Conservation (phyloP, 208 protist genomes). For the Sergeia podlipaevii region DNA sequence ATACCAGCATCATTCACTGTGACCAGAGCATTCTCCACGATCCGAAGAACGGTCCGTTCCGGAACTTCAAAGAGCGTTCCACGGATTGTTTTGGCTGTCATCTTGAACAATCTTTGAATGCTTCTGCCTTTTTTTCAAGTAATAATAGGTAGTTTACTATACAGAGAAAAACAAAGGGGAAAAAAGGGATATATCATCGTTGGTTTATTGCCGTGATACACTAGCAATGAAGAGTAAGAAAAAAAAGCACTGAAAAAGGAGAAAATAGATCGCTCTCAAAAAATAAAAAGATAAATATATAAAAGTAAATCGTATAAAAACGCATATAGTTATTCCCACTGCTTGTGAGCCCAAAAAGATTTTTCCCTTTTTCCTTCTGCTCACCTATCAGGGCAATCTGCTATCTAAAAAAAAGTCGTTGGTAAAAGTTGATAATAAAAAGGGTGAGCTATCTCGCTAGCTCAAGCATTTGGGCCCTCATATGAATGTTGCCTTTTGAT, state of each 20-base stretch:
- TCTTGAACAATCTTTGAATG: neutral
- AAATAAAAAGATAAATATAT: constrained; percentile 3
- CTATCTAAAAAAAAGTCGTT: no score
- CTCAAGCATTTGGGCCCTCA: no score
- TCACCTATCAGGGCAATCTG: no score
- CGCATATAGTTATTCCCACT: no score
- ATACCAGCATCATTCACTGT: constrained; percentile 31
- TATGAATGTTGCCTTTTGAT: no score
- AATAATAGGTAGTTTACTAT: no score
- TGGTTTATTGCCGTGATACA: neutral
- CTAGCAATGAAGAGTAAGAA: neutral
- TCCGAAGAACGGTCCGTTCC: constrained; percentile 25
- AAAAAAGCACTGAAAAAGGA: neutral
- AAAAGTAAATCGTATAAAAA: constrained; percentile 6
- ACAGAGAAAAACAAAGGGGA: constrained; percentile 9
- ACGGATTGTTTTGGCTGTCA: constrained; percentile 17
- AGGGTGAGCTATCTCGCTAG: no score
- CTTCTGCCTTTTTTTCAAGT: neutral
- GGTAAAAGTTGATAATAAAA: no score
- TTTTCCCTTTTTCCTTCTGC: no score
- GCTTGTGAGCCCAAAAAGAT: no score
- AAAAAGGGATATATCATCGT: constrained; percentile 2
- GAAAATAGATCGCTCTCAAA: neutral
- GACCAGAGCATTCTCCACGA: constrained; percentile 42
- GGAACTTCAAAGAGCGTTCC: constrained; percentile 61